A percentile compares a stretch with the other conserved stretches of the same genome.
phyloP scores from a whole-genome alignment of 768 basidiomycete species.

The Lyophyllum shimeji region DNA sequence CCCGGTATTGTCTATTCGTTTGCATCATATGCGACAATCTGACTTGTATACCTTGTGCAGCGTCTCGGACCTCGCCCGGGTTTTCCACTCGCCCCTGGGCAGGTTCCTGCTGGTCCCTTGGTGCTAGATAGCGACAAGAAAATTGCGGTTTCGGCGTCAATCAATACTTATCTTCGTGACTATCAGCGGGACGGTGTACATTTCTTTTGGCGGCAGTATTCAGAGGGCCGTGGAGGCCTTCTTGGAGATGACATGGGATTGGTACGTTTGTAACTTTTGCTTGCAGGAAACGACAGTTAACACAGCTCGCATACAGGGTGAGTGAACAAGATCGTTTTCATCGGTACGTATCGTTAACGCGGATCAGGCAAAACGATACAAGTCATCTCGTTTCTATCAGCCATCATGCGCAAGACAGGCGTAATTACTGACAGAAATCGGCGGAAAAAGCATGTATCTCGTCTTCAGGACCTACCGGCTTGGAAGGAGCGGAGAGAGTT shows the following conservation, averaged over 20 bases:
- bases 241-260: constrained; percentile 97
- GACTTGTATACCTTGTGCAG: constrained; percentile 3
- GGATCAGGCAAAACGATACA: constrained; percentile 89
- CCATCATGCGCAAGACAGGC: constrained; percentile 86
- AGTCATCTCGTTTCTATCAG: constrained; percentile 84
- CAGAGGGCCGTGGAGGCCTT: constrained; percentile 68
- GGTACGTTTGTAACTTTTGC: constrained; percentile 30
- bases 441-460: constrained; percentile 64
- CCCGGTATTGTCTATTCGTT: constrained; percentile 20
- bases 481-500: constrained; percentile 55
- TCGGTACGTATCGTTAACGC: not conserved
- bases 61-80: constrained; percentile 48
- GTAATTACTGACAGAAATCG: constrained; percentile 62
- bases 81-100: constrained; percentile 47
- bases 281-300: not conserved
- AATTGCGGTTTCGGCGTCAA: constrained; percentile 59
- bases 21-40: not conserved
- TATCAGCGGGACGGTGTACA: constrained; percentile 88
- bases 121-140: constrained; percentile 46
- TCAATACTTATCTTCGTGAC: constrained; percentile 85
- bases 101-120: constrained; percentile 43
- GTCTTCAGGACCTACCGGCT: constrained; percentile 55
- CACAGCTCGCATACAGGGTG: not conserved
- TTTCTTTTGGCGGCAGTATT: constrained; percentile 79
- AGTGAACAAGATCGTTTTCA: not conserved